A percentile compares a stretch with the other conserved stretches of the same genome.
Conservation (phyloP, 768 basidiomycete species). For the Xerocomus potaroensis region DNA sequence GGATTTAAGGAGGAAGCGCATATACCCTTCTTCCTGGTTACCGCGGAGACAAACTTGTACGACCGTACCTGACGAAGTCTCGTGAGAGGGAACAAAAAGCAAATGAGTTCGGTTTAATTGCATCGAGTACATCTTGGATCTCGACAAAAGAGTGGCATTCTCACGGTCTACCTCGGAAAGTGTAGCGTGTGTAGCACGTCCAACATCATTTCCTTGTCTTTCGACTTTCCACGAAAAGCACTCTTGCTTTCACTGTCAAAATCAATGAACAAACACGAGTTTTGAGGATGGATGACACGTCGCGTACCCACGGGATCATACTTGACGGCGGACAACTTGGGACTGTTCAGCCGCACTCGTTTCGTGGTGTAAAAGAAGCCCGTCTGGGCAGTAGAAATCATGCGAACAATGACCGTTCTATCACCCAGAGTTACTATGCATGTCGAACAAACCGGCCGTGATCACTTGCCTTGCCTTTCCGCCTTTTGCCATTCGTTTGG, state of each 20-base stretch:
- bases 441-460: background rate
- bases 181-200: background rate
- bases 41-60: slow-evolving; percentile 24
- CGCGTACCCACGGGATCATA: slow-evolving; percentile 82
- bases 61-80: slow-evolving; percentile 14
- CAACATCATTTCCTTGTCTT: slow-evolving; percentile 58
- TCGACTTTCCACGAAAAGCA: slow-evolving; percentile 75
- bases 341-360: slow-evolving; percentile 59
- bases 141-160: background rate
- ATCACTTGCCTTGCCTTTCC: slow-evolving; percentile 51
- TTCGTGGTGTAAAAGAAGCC: slow-evolving; percentile 89
- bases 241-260: slow-evolving; percentile 58
- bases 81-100: slow-evolving; percentile 19
- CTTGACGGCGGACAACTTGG: slow-evolving; percentile 86
- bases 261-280: background rate
- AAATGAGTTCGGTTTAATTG: slow-evolving; percentile 22
- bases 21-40: slow-evolving; percentile 16
- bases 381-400: slow-evolving; percentile 89
- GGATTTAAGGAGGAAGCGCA: background rate
- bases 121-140: background rate
- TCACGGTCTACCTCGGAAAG: background rate
- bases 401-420: slow-evolving; percentile 81
- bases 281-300: background rate
- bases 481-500: slow-evolving; percentile 49
- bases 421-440: background rate